These are phyloP conservation scores for Cystobasidium ongulense DNA, from an alignment of 768 basidiomycete genomes.

Conservation along the genomic window DNA sequence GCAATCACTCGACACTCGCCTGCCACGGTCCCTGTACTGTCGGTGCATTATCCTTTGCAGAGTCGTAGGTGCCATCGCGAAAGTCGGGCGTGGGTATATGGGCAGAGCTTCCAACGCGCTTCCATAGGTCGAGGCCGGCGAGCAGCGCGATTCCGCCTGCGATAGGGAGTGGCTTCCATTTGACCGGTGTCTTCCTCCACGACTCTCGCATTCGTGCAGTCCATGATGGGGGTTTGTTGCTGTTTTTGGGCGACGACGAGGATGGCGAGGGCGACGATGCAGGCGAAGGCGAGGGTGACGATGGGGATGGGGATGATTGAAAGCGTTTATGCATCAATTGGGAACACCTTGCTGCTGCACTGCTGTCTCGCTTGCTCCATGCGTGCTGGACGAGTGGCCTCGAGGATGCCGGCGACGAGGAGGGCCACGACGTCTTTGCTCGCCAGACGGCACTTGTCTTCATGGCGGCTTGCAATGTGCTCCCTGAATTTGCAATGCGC, in stretches of 20 bases:
- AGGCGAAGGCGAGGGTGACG: too few relatives aligned
- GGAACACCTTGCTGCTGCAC: too few relatives aligned
- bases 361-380: too few relatives aligned
- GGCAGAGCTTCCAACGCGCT: conserved; percentile 9
- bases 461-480: too few relatives aligned
- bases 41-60: conserved; percentile 53
- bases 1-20: conserved; percentile 49
- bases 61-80: conserved; percentile 27
- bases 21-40: conserved; percentile 86
- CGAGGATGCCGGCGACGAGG: too few relatives aligned
- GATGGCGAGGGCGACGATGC: neutral
- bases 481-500: too few relatives aligned
- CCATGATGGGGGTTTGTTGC: too few relatives aligned
- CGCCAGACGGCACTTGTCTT: too few relatives aligned
- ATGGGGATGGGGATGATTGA: neutral
- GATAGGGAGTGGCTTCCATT: conserved; percentile 31
- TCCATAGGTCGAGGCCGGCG: conserved; percentile 38
- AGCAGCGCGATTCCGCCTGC: conserved; percentile 41
- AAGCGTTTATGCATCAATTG: neutral
- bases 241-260: neutral
- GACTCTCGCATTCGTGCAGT: conserved; percentile 51
- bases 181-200: conserved; percentile 12
- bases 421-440: too few relatives aligned
- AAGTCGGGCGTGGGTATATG: conserved; percentile 2
- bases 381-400: too few relatives aligned